Percentiles rank a stretch among this genome's conserved stretches.
These are phyloP conservation scores for Pseudogymnoascus sp. DNA, from an alignment of 2,329 filamentous ascomycete species.

Conservation along the genomic window DNA sequence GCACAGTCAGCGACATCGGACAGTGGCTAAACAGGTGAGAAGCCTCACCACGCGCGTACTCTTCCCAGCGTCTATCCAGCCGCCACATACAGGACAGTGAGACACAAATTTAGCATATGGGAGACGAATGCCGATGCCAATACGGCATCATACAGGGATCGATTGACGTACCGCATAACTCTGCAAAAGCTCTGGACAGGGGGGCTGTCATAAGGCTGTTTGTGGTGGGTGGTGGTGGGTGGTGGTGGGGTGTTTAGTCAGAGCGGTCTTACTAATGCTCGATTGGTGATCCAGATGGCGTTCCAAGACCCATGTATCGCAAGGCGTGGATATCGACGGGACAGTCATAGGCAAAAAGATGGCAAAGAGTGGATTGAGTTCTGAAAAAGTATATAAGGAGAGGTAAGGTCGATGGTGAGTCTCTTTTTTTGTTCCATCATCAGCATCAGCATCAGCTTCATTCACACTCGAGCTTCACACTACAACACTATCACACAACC, in stretches of 20 bases:
- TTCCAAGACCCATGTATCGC: not conserved
- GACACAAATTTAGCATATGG: not conserved
- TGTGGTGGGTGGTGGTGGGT: not conserved
- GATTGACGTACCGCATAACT: not conserved
- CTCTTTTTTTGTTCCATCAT: not conserved
- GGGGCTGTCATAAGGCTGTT: constrained; percentile 6
- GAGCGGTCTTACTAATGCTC: not conserved
- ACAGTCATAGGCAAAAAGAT: not conserved
- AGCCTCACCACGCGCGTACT: not conserved
- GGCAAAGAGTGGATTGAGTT: not conserved
- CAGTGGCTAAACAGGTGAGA: not conserved
- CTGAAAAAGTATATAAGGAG: constrained; percentile 2
- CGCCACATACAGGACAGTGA: not conserved
- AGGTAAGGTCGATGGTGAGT: not conserved
- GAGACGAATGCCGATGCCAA: not conserved
- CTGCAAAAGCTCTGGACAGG: constrained; percentile 4
- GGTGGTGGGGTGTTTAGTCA: not conserved
- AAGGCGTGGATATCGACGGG: constrained; percentile 6
- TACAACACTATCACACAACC: not conserved
- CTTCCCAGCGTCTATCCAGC: not conserved
- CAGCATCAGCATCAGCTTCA: constrained; percentile 3
- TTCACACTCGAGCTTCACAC: not conserved
- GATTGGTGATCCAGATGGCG: constrained; percentile 1
- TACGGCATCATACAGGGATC: not conserved
- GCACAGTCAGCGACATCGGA: not conserved